A percentile compares a stretch with the other conserved stretches of the same genome.
phyloP scores from a whole-genome alignment of 148 eudicot species.

The Nyssa sinensis region DNA sequence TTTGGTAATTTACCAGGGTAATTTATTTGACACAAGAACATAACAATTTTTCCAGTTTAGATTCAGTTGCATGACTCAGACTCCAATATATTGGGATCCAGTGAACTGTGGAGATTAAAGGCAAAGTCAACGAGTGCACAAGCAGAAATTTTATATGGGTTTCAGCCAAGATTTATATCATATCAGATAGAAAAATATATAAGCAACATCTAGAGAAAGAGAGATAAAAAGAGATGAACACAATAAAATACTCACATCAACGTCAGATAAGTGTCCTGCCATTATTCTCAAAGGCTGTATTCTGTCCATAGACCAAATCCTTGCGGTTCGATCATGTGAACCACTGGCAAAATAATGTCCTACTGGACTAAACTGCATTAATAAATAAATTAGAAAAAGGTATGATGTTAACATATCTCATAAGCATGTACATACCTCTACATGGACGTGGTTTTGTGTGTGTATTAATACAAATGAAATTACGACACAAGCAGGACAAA shows the following conservation, averaged over 20 bases:
- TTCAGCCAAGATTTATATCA: background rate
- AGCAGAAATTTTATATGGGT: background rate
- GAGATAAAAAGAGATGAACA: constrained; percentile 6
- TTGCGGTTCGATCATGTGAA: constrained; percentile 98
- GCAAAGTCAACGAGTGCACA: background rate
- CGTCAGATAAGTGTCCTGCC: constrained; percentile 99
- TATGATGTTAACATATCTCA: background rate
- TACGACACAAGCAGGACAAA: background rate
- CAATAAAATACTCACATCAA: constrained; percentile 66
- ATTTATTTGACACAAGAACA: background rate
- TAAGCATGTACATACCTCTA: background rate
- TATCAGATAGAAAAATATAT: background rate
- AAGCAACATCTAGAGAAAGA: background rate
- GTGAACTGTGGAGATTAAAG: background rate
- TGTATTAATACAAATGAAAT: background rate
- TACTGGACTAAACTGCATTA: constrained; percentile 86
- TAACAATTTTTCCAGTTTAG: background rate
- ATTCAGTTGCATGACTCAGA: background rate
- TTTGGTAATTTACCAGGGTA: background rate
- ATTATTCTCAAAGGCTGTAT: constrained; percentile 94
- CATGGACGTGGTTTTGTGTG: background rate
- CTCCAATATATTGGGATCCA: background rate
- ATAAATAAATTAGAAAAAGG: constrained; percentile 5
- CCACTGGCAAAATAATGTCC: constrained; percentile 98
- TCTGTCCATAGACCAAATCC: constrained; percentile 95